Evolutionary conservation across 75 land plant species (phyloP), one percentile per base, ranked within the genome.

Genomic region (Adiantum capillusveneris): DNA sequence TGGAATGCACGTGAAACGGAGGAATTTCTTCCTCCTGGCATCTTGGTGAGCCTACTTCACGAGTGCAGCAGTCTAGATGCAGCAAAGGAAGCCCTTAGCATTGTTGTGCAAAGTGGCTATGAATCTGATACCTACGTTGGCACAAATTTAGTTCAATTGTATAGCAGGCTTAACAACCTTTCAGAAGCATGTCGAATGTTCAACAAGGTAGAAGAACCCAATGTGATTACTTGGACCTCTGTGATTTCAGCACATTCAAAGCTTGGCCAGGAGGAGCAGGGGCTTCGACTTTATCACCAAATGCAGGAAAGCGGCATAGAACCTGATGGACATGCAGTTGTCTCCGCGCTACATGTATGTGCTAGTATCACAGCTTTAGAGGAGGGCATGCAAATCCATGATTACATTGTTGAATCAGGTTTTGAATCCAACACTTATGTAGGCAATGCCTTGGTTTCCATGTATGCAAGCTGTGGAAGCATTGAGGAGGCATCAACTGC

Each of bases 181-280:
- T 59, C 49, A 18, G 46, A 63, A 27, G 59, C 72, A 22, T 36
- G 16, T n/a, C 31, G 42, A 26, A 55, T 78, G 39, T 73, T 78
- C 42, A 37, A 64, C 26, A n/a, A 56, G 19, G 14, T 73, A 53
- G 20, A 39, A 26, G 50, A 56, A n/a, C 72, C 61, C 25, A 68
- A 44, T 60, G 29, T 53, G 6, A 26, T 73, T 14, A 64, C 66
- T 26, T 73, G 50, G 64, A 68, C 72, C 21, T 52, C 73, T 11
- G 60, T 76, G 14, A 70, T 76, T 22, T 57, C 62, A 54, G 74
- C 62, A 44, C 65, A 61, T 58, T 61, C 79, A 1, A 58, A 65
- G 25, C 71, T 70, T 71, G 74, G 79, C 31, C 59, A 65, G 51
- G 79, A 66, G 14, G 65, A 36, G 25, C 56, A 61, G 26, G 57